Base-by-base conservation (phyloP, 805 yeast genomes). In the Yarrowia phangngaensis region DNA sequence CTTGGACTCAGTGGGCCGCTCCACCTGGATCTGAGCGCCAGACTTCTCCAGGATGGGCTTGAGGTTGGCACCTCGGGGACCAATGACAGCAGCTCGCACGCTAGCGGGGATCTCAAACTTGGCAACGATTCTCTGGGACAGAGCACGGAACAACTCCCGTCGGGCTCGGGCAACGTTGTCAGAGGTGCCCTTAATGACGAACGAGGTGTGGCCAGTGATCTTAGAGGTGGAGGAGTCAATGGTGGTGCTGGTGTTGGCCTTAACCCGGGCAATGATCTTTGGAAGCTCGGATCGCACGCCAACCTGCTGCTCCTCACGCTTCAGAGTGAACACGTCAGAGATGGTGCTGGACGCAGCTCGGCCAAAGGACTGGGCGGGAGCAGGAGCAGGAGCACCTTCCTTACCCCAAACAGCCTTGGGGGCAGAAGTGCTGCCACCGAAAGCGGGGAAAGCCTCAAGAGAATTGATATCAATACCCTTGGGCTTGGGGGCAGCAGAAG, bases 161-260 rank as follows among this genome's bases (percentile, higher is more conserved):
- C 81, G 82, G 51, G 94, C 96, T 35, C 65, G 68, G 49, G 70
- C 72, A 50, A 86, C 88, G 48, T 76, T 75, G 12, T 69, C 77
- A 19, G 81, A 76, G 52, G 75, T 72, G 59, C 97, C 97, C 58
- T 81, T 75, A 56, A 90, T 76, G 61, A 89, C 73, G 60, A 87
- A 87, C 20, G 92, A 84, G 68, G 95, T 80, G 62, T 79, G 80
- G 55, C 80, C 82, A 52, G 84, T 79, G 55, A 75, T 76, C 58
- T 78, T 76, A 34, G 94, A 83, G 50, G 86, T 71, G 48, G 95
- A 85, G 50, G 94, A 83, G 63, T 88, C 95, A 54, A 88, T 78
- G 53, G 78, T 76, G 50, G 88, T 84, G 36, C 73, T 68, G 53
- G 80, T 73, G 26, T 70, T 65, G 52, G 77, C 67, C 66, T 82